Evolutionary conservation across 441 rosid genomes (phyloP), one percentile per base, ranked within the genome.

Genomic region (Arabidopsis hybrid): DNA sequence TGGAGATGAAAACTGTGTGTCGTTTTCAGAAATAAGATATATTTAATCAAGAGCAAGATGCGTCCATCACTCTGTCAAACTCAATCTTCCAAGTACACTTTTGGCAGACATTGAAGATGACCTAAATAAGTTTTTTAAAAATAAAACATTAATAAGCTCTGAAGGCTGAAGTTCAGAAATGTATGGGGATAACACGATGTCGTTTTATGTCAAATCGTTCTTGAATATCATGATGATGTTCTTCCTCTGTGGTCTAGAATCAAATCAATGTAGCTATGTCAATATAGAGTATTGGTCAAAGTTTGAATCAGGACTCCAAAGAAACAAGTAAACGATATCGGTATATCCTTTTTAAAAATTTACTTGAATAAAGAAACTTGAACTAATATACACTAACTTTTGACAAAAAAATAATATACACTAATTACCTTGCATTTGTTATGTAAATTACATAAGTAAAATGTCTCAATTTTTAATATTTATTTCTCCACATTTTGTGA

Each of bases 21-120:
- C 26, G 69, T 72, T 61, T 71, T 8, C 13, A 1, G 1, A 3
- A 35, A 5, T 38, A 12, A 1, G n/a, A n/a, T 4, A 40, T 32
- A 38, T 60, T 16, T 61, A 71, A 51, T 21, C 4, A 73, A 53
- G 21, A 35, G 50, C 52, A 51, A 69, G 69, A 68, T 26, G 14
- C 50, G 73, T 81, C 78, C 68, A 77, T 77, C 80, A 78, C 18
- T 32, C 73, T 67, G 65, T 63, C 74, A 45, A 76, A 45, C 69
- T 78, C 75, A 62, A 65, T 49, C 80, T 67, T 72, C 67, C 59
- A 69, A 21, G 43, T 50, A 57, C 52, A 77, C 17, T 17, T 66
- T 47, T 66, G 66, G 61, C 67, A 58, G 78, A 58, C 39, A 42
- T 51, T 53, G 78, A 69, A 45, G 35, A 60, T 51, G 65, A 59